phyloP scores from a whole-genome alignment of 306 rosid genomes.

The Pyrus betulifolia region DNA sequence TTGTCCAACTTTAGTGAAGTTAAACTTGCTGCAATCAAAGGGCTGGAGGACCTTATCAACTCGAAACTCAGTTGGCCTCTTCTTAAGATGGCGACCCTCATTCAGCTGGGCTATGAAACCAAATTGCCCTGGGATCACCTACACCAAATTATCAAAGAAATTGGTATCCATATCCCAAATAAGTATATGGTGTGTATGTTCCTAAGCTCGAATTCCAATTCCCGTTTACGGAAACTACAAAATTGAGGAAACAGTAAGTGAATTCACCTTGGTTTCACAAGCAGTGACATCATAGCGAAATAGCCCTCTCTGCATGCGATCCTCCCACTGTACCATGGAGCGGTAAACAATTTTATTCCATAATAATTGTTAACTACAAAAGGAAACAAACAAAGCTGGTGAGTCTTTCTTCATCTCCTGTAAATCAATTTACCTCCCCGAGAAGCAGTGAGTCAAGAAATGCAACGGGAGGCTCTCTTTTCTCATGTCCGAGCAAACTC shows the following conservation, averaged over 20 bases:
- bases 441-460: conserved; percentile 85
- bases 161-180: background rate
- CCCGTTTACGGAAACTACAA: background rate
- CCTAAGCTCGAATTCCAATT: background rate
- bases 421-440: conserved; percentile 51
- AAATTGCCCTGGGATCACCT: conserved; percentile 79
- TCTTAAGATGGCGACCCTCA: conserved; percentile 96
- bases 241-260: background rate
- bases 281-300: conserved; percentile 93
- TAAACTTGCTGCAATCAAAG: conserved; percentile 77
- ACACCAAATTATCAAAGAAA: conserved; percentile 14
- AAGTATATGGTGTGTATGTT: background rate
- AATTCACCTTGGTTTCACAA: conserved; percentile 80
- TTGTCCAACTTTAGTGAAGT: conserved; percentile 91
- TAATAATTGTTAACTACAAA: background rate
- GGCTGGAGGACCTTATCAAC: conserved; percentile 96
- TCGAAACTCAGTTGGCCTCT: conserved; percentile 87
- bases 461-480: conserved; percentile 54
- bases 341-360: conserved; percentile 5
- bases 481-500: conserved; percentile 22
- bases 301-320: conserved; percentile 83
- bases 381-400: background rate
- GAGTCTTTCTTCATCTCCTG: conserved; percentile 6
- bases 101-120: conserved; percentile 96
- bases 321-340: conserved; percentile 68